Evolutionary conservation across 2,329 filamentous ascomycete species (phyloP).

Genomic region (Paecilomyces niveus): DNA sequence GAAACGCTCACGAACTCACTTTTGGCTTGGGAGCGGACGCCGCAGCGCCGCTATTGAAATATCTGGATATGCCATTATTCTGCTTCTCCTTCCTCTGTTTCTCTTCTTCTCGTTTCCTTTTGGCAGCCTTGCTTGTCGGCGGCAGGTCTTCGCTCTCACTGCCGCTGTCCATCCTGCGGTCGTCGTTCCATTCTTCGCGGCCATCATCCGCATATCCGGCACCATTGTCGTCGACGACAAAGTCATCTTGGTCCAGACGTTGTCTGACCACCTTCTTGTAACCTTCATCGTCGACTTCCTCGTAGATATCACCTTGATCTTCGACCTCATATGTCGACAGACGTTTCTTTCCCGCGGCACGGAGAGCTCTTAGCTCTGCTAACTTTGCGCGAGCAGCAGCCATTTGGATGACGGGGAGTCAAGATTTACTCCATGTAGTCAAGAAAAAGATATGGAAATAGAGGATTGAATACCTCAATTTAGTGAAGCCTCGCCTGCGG

Average conservation of each 20-base stretch:
- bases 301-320: conserved; percentile 79
- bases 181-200: conserved; percentile 81
- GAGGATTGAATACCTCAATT: neutral
- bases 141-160: conserved; percentile 72
- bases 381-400: conserved; percentile 27
- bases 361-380: conserved; percentile 76
- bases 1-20: conserved; percentile 41
- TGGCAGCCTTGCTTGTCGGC: conserved; percentile 57
- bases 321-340: conserved; percentile 81
- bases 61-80: conserved; percentile 87
- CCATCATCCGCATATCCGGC: conserved; percentile 96
- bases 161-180: conserved; percentile 49
- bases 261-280: conserved; percentile 94
- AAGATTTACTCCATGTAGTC: neutral
- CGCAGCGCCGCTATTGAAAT: conserved; percentile 72
- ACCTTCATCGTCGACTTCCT: conserved; percentile 91
- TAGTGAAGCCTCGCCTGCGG: neutral
- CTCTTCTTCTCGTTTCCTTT: conserved; percentile 82
- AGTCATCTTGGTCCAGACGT: conserved; percentile 88
- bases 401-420: conserved; percentile 16
- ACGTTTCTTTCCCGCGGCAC: conserved; percentile 83
- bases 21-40: conserved; percentile 66
- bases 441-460: neutral
- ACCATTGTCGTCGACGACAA: conserved; percentile 97
- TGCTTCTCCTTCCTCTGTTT: conserved; percentile 77